A percentile compares a stretch with the other conserved stretches of the same genome.
These are phyloP conservation scores for Kuraishia ogatae DNA, from an alignment of 805 yeast species.

Conservation along the genomic window DNA sequence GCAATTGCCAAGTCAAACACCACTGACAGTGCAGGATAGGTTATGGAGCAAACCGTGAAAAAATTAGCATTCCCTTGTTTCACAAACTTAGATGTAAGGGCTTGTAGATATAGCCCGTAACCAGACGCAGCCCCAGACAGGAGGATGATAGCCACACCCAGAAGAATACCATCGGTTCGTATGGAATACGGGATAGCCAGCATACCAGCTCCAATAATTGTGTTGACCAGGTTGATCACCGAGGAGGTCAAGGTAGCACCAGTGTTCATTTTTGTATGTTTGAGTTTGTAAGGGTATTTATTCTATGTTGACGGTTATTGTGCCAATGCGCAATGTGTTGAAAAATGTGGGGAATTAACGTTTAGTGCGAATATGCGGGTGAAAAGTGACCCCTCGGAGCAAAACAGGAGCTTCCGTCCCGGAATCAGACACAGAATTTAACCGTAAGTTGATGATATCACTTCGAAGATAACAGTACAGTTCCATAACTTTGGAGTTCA, in stretches of 20 bases:
- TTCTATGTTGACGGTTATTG: too few relatives aligned
- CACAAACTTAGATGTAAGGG: constrained; percentile 45
- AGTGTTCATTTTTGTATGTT: not conserved
- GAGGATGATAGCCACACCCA: constrained; percentile 47
- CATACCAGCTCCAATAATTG: constrained; percentile 76
- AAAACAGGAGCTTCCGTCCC: too few relatives aligned
- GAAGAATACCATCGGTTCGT: constrained; percentile 53
- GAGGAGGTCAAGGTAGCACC: constrained; percentile 52
- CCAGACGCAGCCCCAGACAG: constrained; percentile 61
- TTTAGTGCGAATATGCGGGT: not conserved
- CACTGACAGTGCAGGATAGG: constrained; percentile 62
- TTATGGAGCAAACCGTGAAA: constrained; percentile 59
- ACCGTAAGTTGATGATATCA: too few relatives aligned
- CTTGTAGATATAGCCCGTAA: constrained; percentile 58
- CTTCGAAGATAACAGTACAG: too few relatives aligned
- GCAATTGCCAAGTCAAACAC: constrained; percentile 71
- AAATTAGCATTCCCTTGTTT: constrained; percentile 60
- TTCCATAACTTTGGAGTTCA: too few relatives aligned
- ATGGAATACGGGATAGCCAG: constrained; percentile 71
- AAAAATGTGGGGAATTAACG: not conserved
- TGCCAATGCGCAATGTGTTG: not conserved
- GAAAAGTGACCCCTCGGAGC: too few relatives aligned
- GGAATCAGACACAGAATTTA: too few relatives aligned
- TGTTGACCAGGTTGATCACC: constrained; percentile 58
- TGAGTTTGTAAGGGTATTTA: not conserved